Base-by-base conservation (phyloP, 1,284 basidiomycete genomes). In the Ceratobasidium theobromae region DNA sequence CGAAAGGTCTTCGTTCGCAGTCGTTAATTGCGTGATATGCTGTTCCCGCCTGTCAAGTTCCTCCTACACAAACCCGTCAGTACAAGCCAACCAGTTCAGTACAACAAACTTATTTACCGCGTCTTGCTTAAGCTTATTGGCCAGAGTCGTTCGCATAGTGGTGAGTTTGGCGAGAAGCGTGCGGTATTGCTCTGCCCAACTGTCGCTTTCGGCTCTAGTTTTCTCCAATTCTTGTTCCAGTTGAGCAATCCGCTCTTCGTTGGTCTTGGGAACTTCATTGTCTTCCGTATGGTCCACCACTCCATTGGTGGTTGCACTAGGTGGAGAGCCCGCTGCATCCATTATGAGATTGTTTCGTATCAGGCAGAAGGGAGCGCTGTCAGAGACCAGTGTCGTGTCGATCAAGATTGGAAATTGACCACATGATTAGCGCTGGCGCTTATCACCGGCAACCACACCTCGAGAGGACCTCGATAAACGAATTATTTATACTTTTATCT, bases 41-140 rank as follows among this genome's bases (percentile, higher is more conserved):
- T 89, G 86, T 75, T 94, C 93, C 69, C 91, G 83, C 70, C 93
- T 82, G 79, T 97, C 95, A 43, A 98, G 87, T 82, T 97, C 95
- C 86, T 97, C 95, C 94, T 97, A 80, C 71, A 41, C 46, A 52
- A 18, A 55, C 21, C 41, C 52, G 25, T 41, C 8, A 43, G 40
- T 41, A 43, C 4, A 60, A n/a, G 23, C 3, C 18, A 40, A 16
- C 21, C 35, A 9, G n/a, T 4, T 16, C 4, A 21, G n/a, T 8
- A 11, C 27, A 23, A 35, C 6, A 18, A 27, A 51, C 16, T 65
- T 55, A 86, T 92, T 75, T 79, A 97, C 95, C 71, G 97, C 96
- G 78, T 99, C 97, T 76, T 97, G 93, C 75, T 91, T 87, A 66
- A 99, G 80, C 76, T 98, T 96, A 73, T 95, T 95, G 41, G 95